Base-by-base conservation (phyloP, 1,284 basidiomycete species). In the Pseudozyma sp. region DNA sequence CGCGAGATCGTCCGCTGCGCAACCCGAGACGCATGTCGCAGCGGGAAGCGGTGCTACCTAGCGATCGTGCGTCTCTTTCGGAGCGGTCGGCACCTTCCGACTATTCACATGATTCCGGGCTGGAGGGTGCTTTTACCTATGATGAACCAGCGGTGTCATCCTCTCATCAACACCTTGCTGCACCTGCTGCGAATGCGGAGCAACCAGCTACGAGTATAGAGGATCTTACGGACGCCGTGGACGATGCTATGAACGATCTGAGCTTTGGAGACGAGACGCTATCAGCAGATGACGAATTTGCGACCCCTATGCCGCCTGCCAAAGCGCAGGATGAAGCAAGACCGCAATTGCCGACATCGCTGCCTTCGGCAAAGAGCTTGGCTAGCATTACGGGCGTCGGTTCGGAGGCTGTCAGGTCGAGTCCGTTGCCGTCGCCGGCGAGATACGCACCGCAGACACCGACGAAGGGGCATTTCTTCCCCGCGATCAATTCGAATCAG, bases 241-340 rank as follows among this genome's bases (percentile, higher is more conserved):
- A 64, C n/a, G 60, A 53, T 40, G 79, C 77, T 11, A 69, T 81
- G 73, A 69, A 79, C 49, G 71, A 77, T 56, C 66, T 81, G 30
- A 80, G 71, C 52, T 80, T 81, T 33, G 71, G 68, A 35, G 67
- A 64, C 40, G 70, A 73, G 17, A 70, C 70, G 8, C 34, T 64
- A 19, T 68, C 60, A 4, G 59, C 60, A 4, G 61, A 68, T 11
- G 63, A 71, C 11, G 64, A 68, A 11, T 51, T 60, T 11, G 31
- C 60, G 13, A 75, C 73, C 43, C 64, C 66, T 1, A 51, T 59
- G 51, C 67, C 58, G n/a, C 48, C 68, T 5, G 37, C 55, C 7
- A 54, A 50, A 52, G 8, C 33, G n/a, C 60, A 55, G 24, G 44
- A 53, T 11, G 56, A 49, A 3, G 40, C 53, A 16, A 52, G 56